Evolutionary conservation across 2,329 filamentous ascomycete genomes (phyloP), one percentile per base, ranked within the genome.

Genomic region (Fusarium verticillioides): DNA sequence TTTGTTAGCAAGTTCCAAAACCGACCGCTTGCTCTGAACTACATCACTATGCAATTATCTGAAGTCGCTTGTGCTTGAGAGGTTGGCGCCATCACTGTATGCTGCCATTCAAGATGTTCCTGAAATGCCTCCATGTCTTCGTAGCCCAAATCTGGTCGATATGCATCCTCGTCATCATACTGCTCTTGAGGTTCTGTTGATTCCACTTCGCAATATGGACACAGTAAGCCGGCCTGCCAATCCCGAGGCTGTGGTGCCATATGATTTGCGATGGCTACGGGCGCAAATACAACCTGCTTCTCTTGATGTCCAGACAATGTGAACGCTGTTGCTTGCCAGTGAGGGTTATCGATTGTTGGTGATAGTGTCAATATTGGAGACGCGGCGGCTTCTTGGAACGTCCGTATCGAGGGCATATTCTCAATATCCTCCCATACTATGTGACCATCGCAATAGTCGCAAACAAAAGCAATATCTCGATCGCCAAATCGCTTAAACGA

Each of bases 361-460:
- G 79, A 78, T 28, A 75, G 57, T 36, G 73, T 74, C 19, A 73
- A 42, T n/a, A 75, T 68, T 23, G 79, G 63, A 16, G 74, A 67
- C 18, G 71, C 64, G 15, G 69, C 75, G 32, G 75, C 75, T 58
- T 77, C 78, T 60, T 79, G 80, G 32, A 79, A 78, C 13, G 81
- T 77, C 40, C 87, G 81, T 61, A 82, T 79, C 4, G 85, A 85
- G 10, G 88, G 88, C 81, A 90, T 86, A 54, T 80, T 82, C 70
- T 85, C 83, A 37, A 90, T 74, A 75, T 91, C 87, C 64, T 87
- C 84, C 89, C 89, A 90, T 28, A 90, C 80, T 30, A 90, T 81
- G 75, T 88, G 87, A 4, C 89, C 89, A 76, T 90, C 88, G 80
- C 89, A 90, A 76, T 87, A 90, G 80, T 91, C 88, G 81, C 89